phyloP scores from a whole-genome alignment of 768 basidiomycete genomes.

The Mrakia frigida region DNA sequence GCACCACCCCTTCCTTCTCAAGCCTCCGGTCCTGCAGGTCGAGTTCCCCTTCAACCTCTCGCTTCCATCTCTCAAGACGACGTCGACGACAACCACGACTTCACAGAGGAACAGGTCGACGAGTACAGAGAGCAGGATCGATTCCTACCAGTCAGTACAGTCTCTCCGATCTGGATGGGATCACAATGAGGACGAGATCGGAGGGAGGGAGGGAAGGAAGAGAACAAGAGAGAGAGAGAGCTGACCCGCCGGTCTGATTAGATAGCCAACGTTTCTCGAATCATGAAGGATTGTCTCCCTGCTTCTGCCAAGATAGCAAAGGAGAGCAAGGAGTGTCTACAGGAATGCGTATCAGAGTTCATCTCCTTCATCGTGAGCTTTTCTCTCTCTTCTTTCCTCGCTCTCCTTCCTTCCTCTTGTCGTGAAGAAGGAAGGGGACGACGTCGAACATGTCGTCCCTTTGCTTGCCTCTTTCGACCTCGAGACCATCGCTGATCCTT shows the following conservation, averaged over 20 bases:
- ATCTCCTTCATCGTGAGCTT: conserved; percentile 77
- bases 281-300: conserved; percentile 91
- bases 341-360: conserved; percentile 82
- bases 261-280: conserved; percentile 97
- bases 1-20: not conserved
- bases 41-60: conserved; percentile 7
- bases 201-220: not conserved
- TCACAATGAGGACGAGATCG: not conserved
- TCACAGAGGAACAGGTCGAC: conserved; percentile 88
- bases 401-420: not conserved
- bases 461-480: not conserved
- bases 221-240: not conserved
- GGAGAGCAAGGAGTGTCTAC: conserved; percentile 96
- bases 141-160: conserved; percentile 71
- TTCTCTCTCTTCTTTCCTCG: not conserved
- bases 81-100: conserved; percentile 48
- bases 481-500: not conserved
- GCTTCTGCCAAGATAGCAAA: conserved; percentile 91
- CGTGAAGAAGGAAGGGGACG: not conserved
- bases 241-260: conserved; percentile 40
- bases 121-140: conserved; percentile 94
- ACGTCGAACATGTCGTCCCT: not conserved
- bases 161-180: not conserved
- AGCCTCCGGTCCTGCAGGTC: not conserved
- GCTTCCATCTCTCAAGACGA: not conserved